A percentile compares a stretch with the other conserved stretches of the same genome.
Evolutionary conservation across 2,329 filamentous ascomycete genomes (phyloP).

Genomic region (Ophioceras dolichostomum): DNA sequence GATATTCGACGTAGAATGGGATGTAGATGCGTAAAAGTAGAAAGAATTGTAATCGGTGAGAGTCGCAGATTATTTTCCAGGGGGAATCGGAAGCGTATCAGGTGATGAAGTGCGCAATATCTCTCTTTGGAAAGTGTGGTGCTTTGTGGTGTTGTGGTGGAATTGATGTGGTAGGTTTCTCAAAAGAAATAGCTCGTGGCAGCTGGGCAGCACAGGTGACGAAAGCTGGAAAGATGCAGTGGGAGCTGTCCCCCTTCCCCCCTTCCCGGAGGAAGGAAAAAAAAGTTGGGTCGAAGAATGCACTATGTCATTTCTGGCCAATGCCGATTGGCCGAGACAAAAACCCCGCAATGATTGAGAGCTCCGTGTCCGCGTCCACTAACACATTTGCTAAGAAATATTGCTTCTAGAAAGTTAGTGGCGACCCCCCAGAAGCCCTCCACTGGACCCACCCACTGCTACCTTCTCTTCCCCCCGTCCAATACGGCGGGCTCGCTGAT

Average conservation of each 20-base stretch:
- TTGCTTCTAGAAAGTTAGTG: not conserved
- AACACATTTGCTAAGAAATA: not conserved
- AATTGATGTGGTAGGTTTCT: not conserved
- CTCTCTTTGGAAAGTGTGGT: not conserved
- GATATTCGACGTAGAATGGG: no score
- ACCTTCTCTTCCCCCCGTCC: no score
- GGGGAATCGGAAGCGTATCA: no score
- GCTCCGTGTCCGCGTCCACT: not conserved
- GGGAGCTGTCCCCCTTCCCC: no score
- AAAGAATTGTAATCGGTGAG: no score
- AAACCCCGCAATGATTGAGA: not conserved
- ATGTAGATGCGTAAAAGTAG: no score
- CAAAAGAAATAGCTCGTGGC: not conserved
- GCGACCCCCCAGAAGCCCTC: no score
- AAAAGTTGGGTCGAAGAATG: conserved; percentile 1
- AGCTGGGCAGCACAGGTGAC: not conserved
- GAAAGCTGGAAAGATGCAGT: not conserved
- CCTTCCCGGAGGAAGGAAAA: no score
- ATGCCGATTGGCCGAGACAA: conserved; percentile 1
- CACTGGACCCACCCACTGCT: no score
- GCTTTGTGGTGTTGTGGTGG: not conserved
- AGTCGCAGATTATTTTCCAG: no score
- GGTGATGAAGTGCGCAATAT: not conserved
- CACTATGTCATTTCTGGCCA: conserved; percentile 3
- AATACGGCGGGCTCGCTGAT: not conserved